These are phyloP conservation scores for Geotrichum histeridarum DNA, from an alignment of 1,139 yeast species.

Conservation along the genomic window DNA sequence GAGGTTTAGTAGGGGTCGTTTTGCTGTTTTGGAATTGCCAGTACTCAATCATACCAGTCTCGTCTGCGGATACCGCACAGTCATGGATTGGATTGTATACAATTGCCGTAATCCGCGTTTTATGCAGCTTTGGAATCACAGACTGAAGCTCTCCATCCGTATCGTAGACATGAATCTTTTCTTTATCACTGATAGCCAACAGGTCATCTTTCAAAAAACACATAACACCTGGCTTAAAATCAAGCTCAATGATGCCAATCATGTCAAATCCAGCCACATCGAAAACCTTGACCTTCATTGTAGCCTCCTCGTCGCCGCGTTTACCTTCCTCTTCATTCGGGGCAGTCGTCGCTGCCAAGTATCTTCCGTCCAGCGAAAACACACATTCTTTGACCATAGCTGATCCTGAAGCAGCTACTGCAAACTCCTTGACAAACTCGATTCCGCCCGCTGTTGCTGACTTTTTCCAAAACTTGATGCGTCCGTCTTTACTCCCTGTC, in stretches of 20 bases:
- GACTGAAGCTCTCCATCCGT: constrained; percentile 25
- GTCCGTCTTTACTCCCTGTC: constrained; percentile 42
- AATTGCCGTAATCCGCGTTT: constrained; percentile 33
- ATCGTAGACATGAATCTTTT: constrained; percentile 32
- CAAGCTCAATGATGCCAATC: constrained; percentile 38
- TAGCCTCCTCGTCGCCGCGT: not conserved
- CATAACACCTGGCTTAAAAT: constrained; percentile 21
- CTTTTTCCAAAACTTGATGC: constrained; percentile 42
- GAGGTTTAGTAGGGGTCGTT: constrained; percentile 14
- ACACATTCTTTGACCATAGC: constrained; percentile 26
- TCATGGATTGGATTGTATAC: constrained; percentile 34
- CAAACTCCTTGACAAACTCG: constrained; percentile 40
- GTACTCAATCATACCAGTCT: constrained; percentile 44
- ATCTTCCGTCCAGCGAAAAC: constrained; percentile 30
- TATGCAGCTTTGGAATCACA: constrained; percentile 33
- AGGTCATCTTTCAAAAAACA: constrained; percentile 18
- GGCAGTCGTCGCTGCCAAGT: constrained; percentile 36
- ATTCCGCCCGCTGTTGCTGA: constrained; percentile 28
- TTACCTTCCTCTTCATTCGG: not conserved
- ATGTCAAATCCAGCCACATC: constrained; percentile 43
- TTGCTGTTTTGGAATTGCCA: constrained; percentile 37
- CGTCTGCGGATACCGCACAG: constrained; percentile 42
- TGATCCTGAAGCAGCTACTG: constrained; percentile 34
- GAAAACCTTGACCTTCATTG: constrained; percentile 36
- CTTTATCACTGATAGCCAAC: constrained; percentile 27